Base-by-base conservation (phyloP, 257 asterid genomes). In the Asclepias syriaca region DNA sequence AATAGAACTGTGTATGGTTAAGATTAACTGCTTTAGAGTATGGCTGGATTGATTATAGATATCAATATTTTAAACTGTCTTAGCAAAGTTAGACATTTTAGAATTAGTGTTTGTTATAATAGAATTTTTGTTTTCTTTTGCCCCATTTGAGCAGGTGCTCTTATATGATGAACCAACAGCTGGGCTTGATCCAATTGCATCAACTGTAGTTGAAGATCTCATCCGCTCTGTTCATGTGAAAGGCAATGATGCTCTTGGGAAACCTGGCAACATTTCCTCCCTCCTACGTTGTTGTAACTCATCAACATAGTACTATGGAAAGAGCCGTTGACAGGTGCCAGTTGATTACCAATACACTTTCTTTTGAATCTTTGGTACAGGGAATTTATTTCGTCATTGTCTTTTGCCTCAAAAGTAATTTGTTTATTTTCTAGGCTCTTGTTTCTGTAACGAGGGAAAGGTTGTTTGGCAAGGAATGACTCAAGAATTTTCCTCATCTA, bases 381-480 rank as follows among this genome's bases (percentile, higher is more conserved):
- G 49, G 65, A 12, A 29, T 72, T 51, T 40, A 40, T 9, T 12
- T 16, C 65, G 48, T n/a, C 34, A 14, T 13, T 56, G 40, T 32
- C 68, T 46, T 69, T 75, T 65, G 60, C 59, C 40, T 32, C 15
- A 68, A 29, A 68, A 72, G 76, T 73, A 51, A 53, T 46, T 66
- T 69, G 46, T 64, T 82, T 54, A 18, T 54, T 37, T 50, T 71
- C 55, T 72, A 91, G 96, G 88, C 81, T 95, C 76, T 77, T 92
- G 74, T 95, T 95, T 86, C 83, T 95, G 73, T 76, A n/a, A 88
- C 56, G 97, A 95, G 66, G 99, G 98, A 39, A 92, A 85, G 83
- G 94, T 92, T 66, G 98, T 90, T 51, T 95, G 98, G 99, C 94
- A 88, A 83, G 99, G 98, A 82, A 90, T 88, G 96, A 90, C 98